phyloP scores from a whole-genome alignment of 2,329 filamentous ascomycete species.

The Penicillium corylophilum region DNA sequence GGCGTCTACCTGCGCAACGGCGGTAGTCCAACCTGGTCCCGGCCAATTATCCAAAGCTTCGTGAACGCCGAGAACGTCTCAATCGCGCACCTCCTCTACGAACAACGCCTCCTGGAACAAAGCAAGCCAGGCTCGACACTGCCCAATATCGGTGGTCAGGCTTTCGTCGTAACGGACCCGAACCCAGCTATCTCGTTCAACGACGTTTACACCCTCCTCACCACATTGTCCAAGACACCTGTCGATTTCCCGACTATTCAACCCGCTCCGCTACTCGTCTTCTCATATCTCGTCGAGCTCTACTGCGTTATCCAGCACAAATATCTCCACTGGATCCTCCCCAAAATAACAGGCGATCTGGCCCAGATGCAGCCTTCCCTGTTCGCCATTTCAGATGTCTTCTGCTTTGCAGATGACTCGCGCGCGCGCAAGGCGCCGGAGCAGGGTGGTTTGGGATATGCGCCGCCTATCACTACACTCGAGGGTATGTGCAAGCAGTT shows the following conservation, averaged over 20 bases:
- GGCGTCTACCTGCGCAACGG: constrained; percentile 41
- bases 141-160: constrained; percentile 44
- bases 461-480: constrained; percentile 30
- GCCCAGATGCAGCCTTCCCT: constrained; percentile 33
- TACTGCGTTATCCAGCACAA: constrained; percentile 31
- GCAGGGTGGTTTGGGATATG: constrained; percentile 35
- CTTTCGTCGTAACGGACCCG: constrained; percentile 54
- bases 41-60: constrained; percentile 51
- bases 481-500: constrained; percentile 36
- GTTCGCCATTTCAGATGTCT: constrained; percentile 31
- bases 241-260: constrained; percentile 27
- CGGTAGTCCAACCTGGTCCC: constrained; percentile 45
- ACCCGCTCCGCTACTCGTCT: constrained; percentile 28
- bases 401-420: constrained; percentile 30
- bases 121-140: constrained; percentile 12
- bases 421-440: constrained; percentile 27
- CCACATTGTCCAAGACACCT: constrained; percentile 32
- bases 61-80: constrained; percentile 55
- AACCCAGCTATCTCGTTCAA: constrained; percentile 43
- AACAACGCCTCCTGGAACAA: constrained; percentile 49
- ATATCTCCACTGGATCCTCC: constrained; percentile 27
- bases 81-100: constrained; percentile 54
- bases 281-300: constrained; percentile 33
- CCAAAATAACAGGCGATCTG: constrained; percentile 26
- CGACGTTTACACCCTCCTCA: constrained; percentile 33